Percentiles rank a stretch among this genome's conserved stretches.
These are phyloP conservation scores for Helotiales sp. DNA, from an alignment of 2,329 filamentous ascomycete genomes.

Conservation along the genomic window DNA sequence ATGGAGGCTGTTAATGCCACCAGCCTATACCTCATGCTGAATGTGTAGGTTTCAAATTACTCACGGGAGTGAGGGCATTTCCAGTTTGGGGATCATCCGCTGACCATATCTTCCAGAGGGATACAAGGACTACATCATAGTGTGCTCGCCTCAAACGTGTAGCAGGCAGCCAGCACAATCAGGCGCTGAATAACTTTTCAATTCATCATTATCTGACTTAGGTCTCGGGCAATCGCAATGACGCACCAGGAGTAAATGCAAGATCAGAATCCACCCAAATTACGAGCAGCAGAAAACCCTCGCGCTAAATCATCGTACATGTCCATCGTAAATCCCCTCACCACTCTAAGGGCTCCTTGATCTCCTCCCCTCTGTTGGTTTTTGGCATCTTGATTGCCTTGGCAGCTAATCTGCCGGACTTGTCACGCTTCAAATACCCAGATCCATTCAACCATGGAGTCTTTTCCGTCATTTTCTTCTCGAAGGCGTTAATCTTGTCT, in stretches of 20 bases:
- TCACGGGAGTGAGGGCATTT: too few species aligned
- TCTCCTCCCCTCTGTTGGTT: constrained; percentile 83
- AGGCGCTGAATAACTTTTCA: neutral
- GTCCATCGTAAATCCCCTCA: constrained; percentile 38
- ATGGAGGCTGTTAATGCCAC: too few species aligned
- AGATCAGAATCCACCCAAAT: neutral
- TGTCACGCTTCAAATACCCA: constrained; percentile 69
- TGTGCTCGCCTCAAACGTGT: too few species aligned
- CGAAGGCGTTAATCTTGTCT: constrained; percentile 82
- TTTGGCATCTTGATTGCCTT: constrained; percentile 73
- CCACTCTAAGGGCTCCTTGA: constrained; percentile 88
- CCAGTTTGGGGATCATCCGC: too few species aligned
- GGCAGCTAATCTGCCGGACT: constrained; percentile 54
- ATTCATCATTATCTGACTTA: neutral
- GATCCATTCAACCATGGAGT: constrained; percentile 92
- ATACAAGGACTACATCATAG: too few species aligned
- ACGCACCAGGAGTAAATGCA: neutral
- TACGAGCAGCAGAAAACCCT: neutral
- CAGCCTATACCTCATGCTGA: too few species aligned
- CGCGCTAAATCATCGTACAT: neutral
- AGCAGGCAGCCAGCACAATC: too few species aligned
- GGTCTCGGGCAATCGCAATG: neutral
- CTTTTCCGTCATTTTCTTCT: constrained; percentile 71
- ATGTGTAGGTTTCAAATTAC: too few species aligned
- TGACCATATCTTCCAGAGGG: too few species aligned